Base-by-base conservation (phyloP, 2,329 filamentous ascomycete species). In the Sporothrix euskadiensis region DNA sequence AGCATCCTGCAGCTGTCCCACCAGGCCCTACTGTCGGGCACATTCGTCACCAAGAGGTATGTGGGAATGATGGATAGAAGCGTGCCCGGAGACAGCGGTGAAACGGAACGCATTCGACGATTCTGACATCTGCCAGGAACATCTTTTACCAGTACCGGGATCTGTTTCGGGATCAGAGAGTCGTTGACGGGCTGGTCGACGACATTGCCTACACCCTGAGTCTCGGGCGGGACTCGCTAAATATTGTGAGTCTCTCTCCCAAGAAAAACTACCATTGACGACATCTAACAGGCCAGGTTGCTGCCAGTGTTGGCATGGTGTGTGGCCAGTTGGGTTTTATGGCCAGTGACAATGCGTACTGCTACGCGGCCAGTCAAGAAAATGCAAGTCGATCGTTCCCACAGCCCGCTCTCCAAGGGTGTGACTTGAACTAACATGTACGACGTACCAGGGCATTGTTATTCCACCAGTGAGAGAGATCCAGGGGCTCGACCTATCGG, bases 121-220 rank as follows among this genome's bases (percentile, higher is more conserved):
- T 22, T 9, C 56, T 71, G 8, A 59, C 30, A 0, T 19, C 14
- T 26, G 4, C 10, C n/a, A 95, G 93, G 75, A 92, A 93, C 78
- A 89, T 97, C 4, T 97, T 91, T 80, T 97, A 97, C 79, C 89
- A 92, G 77, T 87, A 94, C 76, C 88, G 90, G 4, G 86, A 89
- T 10, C 83, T 97, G 0, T 97, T 96, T 78, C 85, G 86, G 26
- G 89, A 85, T 69, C 93, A 96, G 79, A 79, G 81, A 19, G 84
- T 88, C 16, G 92, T 96, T 0, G 90, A 96, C 79, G 85, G 85
- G 41, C 88, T 93, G 63, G 88, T 96, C 0, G 92, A 96, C 77
- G 90, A 92, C 75, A 82, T 97, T 49, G 91, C 92, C 0, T 89
- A 86, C 72, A 93, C 92, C 0, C 86, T 96, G 19, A 85, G 86